phyloP scores from a whole-genome alignment of 2,329 filamentous ascomycete species.

The Fusarium sp. region DNA sequence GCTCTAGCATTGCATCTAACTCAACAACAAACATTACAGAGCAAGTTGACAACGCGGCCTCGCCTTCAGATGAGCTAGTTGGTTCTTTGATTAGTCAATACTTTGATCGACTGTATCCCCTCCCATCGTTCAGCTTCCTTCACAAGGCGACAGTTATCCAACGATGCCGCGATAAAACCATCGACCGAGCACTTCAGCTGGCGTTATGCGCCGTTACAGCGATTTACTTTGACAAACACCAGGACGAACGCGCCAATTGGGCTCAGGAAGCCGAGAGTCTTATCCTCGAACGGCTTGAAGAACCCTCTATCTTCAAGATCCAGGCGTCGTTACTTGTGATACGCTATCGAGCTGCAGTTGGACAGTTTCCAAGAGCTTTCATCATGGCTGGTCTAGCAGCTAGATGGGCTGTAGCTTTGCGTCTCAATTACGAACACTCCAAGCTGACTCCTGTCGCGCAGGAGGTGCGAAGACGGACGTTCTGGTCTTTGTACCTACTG shows the following conservation, averaged over 20 bases:
- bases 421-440: constrained; percentile 46
- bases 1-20: constrained; percentile 22
- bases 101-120: constrained; percentile 42
- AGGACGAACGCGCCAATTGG: constrained; percentile 32
- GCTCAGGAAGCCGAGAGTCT: constrained; percentile 42
- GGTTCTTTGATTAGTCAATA: constrained; percentile 36
- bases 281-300: constrained; percentile 43
- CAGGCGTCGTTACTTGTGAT: constrained; percentile 45
- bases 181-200: constrained; percentile 42
- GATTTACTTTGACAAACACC: constrained; percentile 40
- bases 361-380: constrained; percentile 45
- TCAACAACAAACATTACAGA: constrained; percentile 23
- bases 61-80: constrained; percentile 37
- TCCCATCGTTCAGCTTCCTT: constrained; percentile 44
- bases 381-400: constrained; percentile 46
- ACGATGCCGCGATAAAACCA: constrained; percentile 43
- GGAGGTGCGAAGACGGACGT: constrained; percentile 43
- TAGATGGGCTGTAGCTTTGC: constrained; percentile 45
- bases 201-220: constrained; percentile 43
- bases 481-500: constrained; percentile 45
- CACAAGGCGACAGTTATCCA: constrained; percentile 44
- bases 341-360: constrained; percentile 43
- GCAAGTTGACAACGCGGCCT: background rate
- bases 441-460: constrained; percentile 40
- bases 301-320: constrained; percentile 46